Percentiles rank a stretch among this genome's conserved stretches.
These are phyloP conservation scores for Cornus kousa DNA, from an alignment of 148 eudicot species.

Conservation along the genomic window DNA sequence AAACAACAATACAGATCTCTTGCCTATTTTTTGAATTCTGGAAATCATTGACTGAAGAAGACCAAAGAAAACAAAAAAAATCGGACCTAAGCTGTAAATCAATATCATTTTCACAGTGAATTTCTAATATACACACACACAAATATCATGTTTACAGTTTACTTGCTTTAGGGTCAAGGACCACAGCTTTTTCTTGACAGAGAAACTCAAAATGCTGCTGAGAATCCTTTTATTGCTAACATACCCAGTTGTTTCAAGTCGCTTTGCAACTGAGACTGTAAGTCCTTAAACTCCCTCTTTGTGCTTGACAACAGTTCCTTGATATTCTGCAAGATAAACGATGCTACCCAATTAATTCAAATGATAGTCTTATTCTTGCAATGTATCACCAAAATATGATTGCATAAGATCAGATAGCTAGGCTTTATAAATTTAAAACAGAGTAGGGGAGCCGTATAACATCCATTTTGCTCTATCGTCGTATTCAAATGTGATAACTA, in stretches of 20 bases:
- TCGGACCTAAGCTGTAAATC: neutral
- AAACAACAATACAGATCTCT: neutral
- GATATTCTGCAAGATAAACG: constrained; percentile 49
- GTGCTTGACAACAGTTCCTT: constrained; percentile 51
- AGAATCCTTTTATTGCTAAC: neutral
- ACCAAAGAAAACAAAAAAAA: neutral
- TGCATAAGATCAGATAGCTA: neutral
- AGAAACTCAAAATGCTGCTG: neutral
- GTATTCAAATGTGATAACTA: neutral
- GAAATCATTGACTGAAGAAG: neutral
- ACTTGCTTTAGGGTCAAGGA: neutral
- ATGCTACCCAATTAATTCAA: neutral
- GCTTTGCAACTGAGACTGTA: constrained; percentile 59
- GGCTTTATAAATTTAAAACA: neutral
- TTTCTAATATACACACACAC: too few species aligned
- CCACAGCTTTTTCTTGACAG: neutral
- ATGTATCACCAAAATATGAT: neutral
- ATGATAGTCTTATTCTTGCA: neutral
- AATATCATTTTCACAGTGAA: neutral
- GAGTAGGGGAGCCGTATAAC: neutral
- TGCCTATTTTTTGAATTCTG: neutral
- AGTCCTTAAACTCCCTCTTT: constrained; percentile 53
- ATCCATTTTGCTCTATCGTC: neutral
- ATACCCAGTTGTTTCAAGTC: constrained; percentile 73
- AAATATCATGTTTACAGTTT: neutral